Conservation (phyloP, 73 alveolate genomes). For the Chromera velia region DNA sequence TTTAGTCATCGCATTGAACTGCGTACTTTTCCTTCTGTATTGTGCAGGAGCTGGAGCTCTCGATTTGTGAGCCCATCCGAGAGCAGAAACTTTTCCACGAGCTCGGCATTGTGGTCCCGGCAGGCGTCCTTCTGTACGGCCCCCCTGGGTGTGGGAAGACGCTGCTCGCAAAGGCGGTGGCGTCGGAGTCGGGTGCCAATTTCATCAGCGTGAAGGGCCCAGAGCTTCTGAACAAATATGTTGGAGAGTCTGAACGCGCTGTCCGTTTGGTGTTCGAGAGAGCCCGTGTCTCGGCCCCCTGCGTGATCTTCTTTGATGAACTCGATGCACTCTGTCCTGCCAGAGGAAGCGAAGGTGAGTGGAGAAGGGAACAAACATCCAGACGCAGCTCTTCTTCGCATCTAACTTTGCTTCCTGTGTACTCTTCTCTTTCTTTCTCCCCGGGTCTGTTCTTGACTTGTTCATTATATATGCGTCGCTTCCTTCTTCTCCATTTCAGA, state of each 20-base stretch:
- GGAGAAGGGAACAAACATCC: not conserved
- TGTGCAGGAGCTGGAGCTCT: slow-evolving; percentile 21
- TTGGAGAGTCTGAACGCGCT: slow-evolving; percentile 98
- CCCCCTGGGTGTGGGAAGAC: slow-evolving; percentile 49
- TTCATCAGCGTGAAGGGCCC: slow-evolving; percentile 99
- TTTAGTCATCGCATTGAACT: no score
- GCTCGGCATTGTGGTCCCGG: slow-evolving; percentile 41
- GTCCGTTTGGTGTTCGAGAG: slow-evolving; percentile 77
- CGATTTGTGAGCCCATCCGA: slow-evolving; percentile 47
- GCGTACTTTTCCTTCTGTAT: not conserved
- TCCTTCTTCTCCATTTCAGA: not conserved
- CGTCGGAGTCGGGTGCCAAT: slow-evolving; percentile 95
- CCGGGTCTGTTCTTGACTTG: slow-evolving; percentile 2
- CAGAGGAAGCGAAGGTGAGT: slow-evolving; percentile 59
- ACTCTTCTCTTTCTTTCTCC: not conserved
- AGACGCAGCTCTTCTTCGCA: not conserved
- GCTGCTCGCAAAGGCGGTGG: slow-evolving; percentile 34
- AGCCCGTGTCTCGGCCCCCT: slow-evolving; percentile 95
- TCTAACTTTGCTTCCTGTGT: not conserved
- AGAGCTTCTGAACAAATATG: slow-evolving; percentile 95
- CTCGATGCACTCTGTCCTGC: slow-evolving; percentile 95
- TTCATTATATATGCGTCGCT: not conserved
- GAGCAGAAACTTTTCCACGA: slow-evolving; percentile 23
- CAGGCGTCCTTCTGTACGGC: slow-evolving; percentile 38
- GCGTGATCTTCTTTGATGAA: slow-evolving; percentile 98